phyloP scores from a whole-genome alignment of 768 basidiomycete species.

The Saitozyma podzolica region DNA sequence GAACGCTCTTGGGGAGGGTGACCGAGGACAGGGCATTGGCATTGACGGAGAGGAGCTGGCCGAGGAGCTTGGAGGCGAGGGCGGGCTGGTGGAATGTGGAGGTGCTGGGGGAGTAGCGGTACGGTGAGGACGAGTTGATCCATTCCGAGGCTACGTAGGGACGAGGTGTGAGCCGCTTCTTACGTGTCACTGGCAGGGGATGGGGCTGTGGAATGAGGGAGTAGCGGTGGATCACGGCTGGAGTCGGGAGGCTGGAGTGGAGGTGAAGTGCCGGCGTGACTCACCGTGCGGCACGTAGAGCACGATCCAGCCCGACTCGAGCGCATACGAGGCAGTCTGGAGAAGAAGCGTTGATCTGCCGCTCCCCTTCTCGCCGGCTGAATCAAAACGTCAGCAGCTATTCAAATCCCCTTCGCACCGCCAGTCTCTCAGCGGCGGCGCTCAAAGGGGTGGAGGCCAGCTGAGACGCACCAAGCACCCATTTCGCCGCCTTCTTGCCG shows the following conservation, averaged over 20 bases:
- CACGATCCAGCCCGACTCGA: conserved; percentile 71
- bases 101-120: conserved; percentile 72
- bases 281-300: conserved; percentile 79
- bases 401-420: not conserved
- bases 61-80: conserved; percentile 65
- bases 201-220: not conserved
- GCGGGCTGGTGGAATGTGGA: conserved; percentile 73
- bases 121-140: conserved; percentile 72
- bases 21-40: conserved; percentile 50
- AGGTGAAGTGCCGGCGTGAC: conserved; percentile 20
- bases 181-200: too few relatives aligned
- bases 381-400: conserved; percentile 18
- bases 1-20: conserved; percentile 8
- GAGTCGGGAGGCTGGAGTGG: not conserved
- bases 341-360: conserved; percentile 80
- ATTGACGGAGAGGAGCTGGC: conserved; percentile 67
- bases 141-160: conserved; percentile 58
- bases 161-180: not conserved
- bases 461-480: conserved; percentile 65
- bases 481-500: conserved; percentile 45
- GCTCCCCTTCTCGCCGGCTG: conserved; percentile 71
- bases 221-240: not conserved
- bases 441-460: not conserved
- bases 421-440: not conserved
- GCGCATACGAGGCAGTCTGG: conserved; percentile 71